Evolutionary conservation across 768 basidiomycete genomes (phyloP), one percentile per base, ranked within the genome.

Genomic region (Mycena vulgaris): DNA sequence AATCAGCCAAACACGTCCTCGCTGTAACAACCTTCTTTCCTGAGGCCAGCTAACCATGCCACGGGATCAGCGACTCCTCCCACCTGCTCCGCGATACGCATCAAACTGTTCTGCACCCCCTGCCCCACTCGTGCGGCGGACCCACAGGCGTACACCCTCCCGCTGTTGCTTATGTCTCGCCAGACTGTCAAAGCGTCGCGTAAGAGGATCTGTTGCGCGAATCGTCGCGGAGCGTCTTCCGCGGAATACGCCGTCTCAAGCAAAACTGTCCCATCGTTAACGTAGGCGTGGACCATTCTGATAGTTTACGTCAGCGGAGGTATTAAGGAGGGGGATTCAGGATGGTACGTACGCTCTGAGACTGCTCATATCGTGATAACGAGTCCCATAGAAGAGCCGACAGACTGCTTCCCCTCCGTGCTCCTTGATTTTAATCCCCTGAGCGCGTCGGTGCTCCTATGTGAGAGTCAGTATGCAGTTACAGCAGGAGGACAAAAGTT

Each of bases 1-100:
- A 45, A 45, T 70, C 57, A 70, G 23, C 70, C 65, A 33, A 71
- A 71, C 1, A 71, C 65, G 25, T 71, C 70, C 60, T 71, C 70
- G 48, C 70, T 71, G 21, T 71, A 71, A 47, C 70, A 14, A 5
- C 67, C 67, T 31, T 62, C 67, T 37, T 63, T 68, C 53, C 47
- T 68, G 2, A 68, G 55, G 19, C 67, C 67, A 8, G 67, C 60
- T 7, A 68, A 23, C 67, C 67, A 68, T 2, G 25, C 60, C 3
- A 19, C 52, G 21, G 67, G 33, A 49, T 68, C 67, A 10, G 33
- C n/a, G 3, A 68, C n/a, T 9, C 67, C 67, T 13, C 67, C 67
- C 13, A 68, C 52, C 45, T 68, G 67, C 47, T 68, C 67, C 45
- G 60, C 67, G 11, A 68, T 68, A 16, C 17, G 31, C 60, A 57